Conservation (phyloP, 2,329 filamentous ascomycete genomes). For the Stagonosporopsis tanaceti region DNA sequence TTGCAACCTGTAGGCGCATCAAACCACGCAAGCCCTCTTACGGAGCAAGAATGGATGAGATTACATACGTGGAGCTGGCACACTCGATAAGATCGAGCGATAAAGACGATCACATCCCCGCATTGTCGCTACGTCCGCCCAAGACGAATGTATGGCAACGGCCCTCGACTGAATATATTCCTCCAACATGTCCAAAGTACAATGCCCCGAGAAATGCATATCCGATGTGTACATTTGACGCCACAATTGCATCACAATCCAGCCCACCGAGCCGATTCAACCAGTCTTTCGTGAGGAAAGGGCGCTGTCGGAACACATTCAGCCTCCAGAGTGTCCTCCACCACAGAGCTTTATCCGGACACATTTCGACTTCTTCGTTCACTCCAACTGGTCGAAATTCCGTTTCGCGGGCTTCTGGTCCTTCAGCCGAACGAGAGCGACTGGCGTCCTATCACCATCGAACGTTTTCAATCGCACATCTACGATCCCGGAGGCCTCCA, state of each 20-base stretch:
- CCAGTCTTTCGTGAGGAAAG: not conserved
- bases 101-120: not conserved
- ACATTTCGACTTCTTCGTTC: not conserved
- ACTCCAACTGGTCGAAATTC: not conserved
- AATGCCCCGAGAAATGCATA: not conserved
- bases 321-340: too few species aligned
- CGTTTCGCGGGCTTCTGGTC: not conserved
- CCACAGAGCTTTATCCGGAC: not conserved
- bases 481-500: slow-evolving; percentile 25
- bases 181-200: not conserved
- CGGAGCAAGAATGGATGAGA: slow-evolving; percentile 16
- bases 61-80: slow-evolving; percentile 18
- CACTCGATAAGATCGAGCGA: not conserved
- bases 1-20: not conserved
- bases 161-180: not conserved
- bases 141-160: not conserved
- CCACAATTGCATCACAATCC: not conserved
- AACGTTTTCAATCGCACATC: slow-evolving; percentile 19
- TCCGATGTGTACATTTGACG: not conserved
- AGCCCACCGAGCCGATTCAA: not conserved
- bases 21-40: slow-evolving; percentile 11
- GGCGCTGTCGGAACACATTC: too few species aligned
- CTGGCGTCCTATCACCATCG: slow-evolving; percentile 12
- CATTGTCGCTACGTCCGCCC: not conserved
- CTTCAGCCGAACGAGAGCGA: slow-evolving; percentile 24